These are phyloP conservation scores for Funneliformis caledonium DNA, from an alignment of 371 early-diverging fungal species.

Conservation along the genomic window DNA sequence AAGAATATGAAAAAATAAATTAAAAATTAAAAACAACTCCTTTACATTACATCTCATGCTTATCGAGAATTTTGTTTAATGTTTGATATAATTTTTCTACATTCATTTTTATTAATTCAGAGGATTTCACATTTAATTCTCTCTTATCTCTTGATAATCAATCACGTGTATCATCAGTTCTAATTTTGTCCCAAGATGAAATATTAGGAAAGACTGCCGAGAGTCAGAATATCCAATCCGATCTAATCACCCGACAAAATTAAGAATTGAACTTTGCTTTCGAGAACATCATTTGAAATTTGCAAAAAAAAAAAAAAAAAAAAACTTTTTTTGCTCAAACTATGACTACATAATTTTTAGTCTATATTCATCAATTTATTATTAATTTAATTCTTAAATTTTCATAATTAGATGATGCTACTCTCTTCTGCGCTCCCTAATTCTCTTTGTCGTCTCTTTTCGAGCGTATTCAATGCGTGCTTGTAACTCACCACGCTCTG, in stretches of 20 bases:
- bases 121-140: background rate
- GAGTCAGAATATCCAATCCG: too few species aligned
- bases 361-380: too few species aligned
- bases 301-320: too few species aligned
- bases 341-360: too few species aligned
- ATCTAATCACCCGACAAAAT: too few species aligned
- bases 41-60: background rate
- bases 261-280: too few species aligned
- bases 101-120: background rate
- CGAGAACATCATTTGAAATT: too few species aligned
- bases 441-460: slow-evolving; percentile 18
- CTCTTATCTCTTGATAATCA: background rate
- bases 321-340: too few species aligned
- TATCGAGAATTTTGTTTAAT: background rate
- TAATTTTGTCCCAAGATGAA: too few species aligned
- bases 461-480: slow-evolving; percentile 24
- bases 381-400: background rate
- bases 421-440: slow-evolving; percentile 26
- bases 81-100: background rate
- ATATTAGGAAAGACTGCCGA: too few species aligned
- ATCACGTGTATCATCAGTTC: background rate
- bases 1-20: background rate
- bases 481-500: slow-evolving; percentile 62
- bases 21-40: too few species aligned
- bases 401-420: background rate